phyloP scores from a whole-genome alignment of 208 protist genomes.

The Lotmaria passim region DNA sequence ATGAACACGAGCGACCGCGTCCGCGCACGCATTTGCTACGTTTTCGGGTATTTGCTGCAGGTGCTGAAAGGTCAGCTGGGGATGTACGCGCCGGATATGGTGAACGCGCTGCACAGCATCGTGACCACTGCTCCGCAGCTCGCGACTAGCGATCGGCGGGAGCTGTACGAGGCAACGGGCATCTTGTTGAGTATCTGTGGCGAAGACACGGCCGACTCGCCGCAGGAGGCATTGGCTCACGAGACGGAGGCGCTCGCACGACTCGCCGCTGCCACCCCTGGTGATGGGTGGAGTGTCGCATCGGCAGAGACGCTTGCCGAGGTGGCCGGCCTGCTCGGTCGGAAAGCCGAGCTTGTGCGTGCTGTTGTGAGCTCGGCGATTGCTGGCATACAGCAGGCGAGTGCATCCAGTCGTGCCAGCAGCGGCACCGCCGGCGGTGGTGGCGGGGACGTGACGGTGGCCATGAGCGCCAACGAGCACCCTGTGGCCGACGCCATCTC shows the following conservation, averaged over 20 bases:
- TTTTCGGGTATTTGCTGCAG: slow-evolving; percentile 73
- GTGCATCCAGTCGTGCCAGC: slow-evolving; percentile 13
- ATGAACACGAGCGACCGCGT: slow-evolving; percentile 61
- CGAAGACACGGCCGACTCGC: slow-evolving; percentile 2
- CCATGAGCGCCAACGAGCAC: slow-evolving; percentile 17
- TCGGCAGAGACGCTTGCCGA: slow-evolving; percentile 17
- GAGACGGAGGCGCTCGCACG: slow-evolving; percentile 8
- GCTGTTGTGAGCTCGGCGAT: slow-evolving; percentile 27
- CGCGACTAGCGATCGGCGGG: slow-evolving; percentile 49
- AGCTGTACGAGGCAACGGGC: slow-evolving; percentile 78
- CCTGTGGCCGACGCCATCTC: slow-evolving; percentile 57
- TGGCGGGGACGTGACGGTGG: background rate
- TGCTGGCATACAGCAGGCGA: slow-evolving; percentile 20
- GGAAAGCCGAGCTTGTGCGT: slow-evolving; percentile 28
- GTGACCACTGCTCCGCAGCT: slow-evolving; percentile 45
- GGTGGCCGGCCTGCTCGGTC: slow-evolving; percentile 29
- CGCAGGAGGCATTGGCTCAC: slow-evolving; percentile 5
- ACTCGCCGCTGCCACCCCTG: slow-evolving; percentile 6
- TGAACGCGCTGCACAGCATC: slow-evolving; percentile 65
- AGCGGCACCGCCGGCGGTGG: background rate
- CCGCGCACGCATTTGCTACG: slow-evolving; percentile 70
- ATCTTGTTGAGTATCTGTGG: slow-evolving; percentile 57
- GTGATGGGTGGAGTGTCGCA: background rate
- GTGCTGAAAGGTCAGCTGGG: slow-evolving; percentile 44
- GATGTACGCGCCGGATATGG: slow-evolving; percentile 61